phyloP scores from a whole-genome alignment of 208 protist species.

The Acanthamoeba polyphaga region DNA sequence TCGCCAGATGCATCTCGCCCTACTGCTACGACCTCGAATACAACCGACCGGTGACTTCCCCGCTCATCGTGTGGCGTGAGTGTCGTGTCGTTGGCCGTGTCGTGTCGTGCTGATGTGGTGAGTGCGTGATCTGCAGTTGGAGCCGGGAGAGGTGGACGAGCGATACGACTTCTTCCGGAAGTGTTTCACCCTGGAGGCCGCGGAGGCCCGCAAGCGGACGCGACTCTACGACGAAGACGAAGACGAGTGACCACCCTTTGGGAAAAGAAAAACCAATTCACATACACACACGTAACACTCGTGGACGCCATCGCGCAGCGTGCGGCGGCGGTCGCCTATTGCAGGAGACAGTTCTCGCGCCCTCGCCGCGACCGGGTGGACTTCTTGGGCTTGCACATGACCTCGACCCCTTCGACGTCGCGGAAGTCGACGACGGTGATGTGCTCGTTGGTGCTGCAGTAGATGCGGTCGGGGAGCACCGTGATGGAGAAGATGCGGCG shows the following conservation, averaged over 20 bases:
- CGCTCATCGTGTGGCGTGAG: neutral
- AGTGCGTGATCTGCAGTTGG: neutral
- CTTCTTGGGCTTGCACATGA: slow-evolving; percentile 19
- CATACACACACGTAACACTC: neutral
- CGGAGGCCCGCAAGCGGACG: neutral
- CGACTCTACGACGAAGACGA: neutral
- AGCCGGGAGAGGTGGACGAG: slow-evolving; percentile 17
- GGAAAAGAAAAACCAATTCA: neutral
- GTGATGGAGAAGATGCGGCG: slow-evolving; percentile 51
- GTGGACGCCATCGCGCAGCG: neutral
- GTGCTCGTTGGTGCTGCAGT: slow-evolving; percentile 40
- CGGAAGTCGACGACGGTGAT: slow-evolving; percentile 58
- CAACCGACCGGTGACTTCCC: neutral
- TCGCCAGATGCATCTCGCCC: slow-evolving; percentile 21
- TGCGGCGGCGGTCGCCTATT: neutral
- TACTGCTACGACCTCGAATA: slow-evolving; percentile 54
- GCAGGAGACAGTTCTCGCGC: slow-evolving; percentile 15
- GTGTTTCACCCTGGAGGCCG: neutral
- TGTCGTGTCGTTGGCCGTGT: neutral
- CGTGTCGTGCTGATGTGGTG: neutral
- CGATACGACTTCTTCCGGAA: slow-evolving; percentile 63
- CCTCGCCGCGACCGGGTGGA: neutral
- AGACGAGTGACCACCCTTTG: neutral
- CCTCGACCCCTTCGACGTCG: neutral
- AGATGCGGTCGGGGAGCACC: slow-evolving; percentile 21